phyloP scores from a whole-genome alignment of 2,329 filamentous ascomycete genomes.

The Pseudocercospora fuligena region DNA sequence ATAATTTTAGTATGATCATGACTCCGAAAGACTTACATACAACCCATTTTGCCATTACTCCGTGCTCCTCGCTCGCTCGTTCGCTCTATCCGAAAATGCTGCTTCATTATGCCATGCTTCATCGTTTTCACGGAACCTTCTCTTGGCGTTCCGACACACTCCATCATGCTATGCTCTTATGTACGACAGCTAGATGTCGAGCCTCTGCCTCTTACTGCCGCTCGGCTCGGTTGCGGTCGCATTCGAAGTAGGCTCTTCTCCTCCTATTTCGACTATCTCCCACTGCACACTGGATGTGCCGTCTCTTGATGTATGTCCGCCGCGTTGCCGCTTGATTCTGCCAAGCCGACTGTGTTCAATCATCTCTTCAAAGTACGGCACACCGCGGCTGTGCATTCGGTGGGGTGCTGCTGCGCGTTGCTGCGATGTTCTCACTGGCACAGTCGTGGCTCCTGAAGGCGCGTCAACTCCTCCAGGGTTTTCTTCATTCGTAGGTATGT shows the following conservation, averaged over 20 bases:
- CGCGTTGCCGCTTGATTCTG: slow-evolving; percentile 65
- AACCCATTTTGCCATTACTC: neutral
- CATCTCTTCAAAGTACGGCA: slow-evolving; percentile 86
- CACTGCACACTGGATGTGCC: slow-evolving; percentile 73
- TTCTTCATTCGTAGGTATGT: slow-evolving; percentile 16
- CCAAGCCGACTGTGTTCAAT: slow-evolving; percentile 76
- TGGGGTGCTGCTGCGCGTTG: slow-evolving; percentile 29
- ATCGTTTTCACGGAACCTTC: neutral
- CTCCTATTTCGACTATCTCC: slow-evolving; percentile 75
- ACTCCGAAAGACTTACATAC: slow-evolving; percentile 3
- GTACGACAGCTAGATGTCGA: slow-evolving; percentile 19
- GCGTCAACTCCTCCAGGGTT: slow-evolving; percentile 10
- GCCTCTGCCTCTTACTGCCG: slow-evolving; percentile 30
- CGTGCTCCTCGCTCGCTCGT: slow-evolving; percentile 8
- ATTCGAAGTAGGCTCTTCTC: slow-evolving; percentile 22
- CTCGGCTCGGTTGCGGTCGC: neutral
- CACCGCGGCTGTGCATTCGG: slow-evolving; percentile 52
- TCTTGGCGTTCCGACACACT: neutral
- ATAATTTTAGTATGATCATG: neutral
- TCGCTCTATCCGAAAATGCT: neutral
- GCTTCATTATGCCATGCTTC: neutral
- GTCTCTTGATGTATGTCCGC: slow-evolving; percentile 65
- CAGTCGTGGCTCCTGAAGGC: neutral
- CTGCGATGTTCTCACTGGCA: slow-evolving; percentile 19
- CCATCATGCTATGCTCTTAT: neutral